A percentile compares a stretch with the other conserved stretches of the same genome.
phyloP scores from a whole-genome alignment of 1,284 basidiomycete species.

The Cryptococcus sp. region DNA sequence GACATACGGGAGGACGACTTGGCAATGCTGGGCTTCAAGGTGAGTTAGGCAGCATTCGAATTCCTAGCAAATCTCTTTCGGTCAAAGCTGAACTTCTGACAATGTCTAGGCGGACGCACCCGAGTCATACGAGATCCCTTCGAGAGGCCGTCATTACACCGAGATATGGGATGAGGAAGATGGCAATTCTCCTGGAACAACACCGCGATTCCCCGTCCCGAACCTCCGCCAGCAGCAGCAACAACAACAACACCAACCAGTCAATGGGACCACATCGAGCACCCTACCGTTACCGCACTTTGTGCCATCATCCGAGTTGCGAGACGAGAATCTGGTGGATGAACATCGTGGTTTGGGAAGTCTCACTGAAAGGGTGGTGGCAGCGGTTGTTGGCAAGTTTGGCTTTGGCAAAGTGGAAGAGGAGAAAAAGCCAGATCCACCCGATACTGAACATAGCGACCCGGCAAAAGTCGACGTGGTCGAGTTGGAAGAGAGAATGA shows the following conservation, averaged over 20 bases:
- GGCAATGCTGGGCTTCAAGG: constrained; percentile 82
- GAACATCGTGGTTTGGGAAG: constrained; percentile 46
- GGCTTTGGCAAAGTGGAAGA: constrained; percentile 52
- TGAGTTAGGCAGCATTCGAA: constrained; percentile 25
- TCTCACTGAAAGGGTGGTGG: constrained; percentile 61
- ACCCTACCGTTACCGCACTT: constrained; percentile 26
- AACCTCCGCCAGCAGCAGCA: constrained; percentile 30
- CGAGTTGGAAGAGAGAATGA: constrained; percentile 59
- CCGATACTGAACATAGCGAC: constrained; percentile 17
- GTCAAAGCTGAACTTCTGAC: not conserved
- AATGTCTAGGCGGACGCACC: constrained; percentile 66
- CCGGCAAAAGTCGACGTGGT: constrained; percentile 53
- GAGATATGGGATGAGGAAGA: constrained; percentile 93
- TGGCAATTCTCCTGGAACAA: constrained; percentile 48
- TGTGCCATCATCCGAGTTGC: constrained; percentile 37
- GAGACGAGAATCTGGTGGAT: constrained; percentile 45
- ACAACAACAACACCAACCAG: constrained; percentile 1
- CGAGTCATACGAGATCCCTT: constrained; percentile 80
- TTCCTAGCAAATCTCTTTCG: too few relatives aligned
- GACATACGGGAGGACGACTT: constrained; percentile 85
- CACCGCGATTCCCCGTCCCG: constrained; percentile 38
- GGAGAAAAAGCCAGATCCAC: constrained; percentile 54
- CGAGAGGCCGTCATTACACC: constrained; percentile 82
- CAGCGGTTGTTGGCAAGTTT: constrained; percentile 64
- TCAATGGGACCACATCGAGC: not conserved